Base-by-base conservation (phyloP, 106 monocot species). In the Acanthochlamys bracteata region DNA sequence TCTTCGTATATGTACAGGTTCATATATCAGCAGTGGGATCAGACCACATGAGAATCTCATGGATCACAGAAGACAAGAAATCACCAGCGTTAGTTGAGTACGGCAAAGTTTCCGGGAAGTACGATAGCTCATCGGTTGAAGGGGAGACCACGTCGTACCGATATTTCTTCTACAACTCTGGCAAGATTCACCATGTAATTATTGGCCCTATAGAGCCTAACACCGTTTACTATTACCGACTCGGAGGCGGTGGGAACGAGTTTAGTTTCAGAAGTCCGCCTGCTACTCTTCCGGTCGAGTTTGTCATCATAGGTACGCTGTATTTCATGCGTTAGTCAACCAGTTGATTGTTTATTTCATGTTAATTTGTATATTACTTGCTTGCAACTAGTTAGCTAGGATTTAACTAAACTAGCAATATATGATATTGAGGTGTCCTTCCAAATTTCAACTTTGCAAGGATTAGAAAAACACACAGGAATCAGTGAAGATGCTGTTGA, bases 191-290 rank as follows among this genome's bases (percentile, higher is more conserved):
- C 73, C 74, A 83, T 47, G 89, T 86, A 42, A 74, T 55, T 62
- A 74, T 93, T 41, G 93, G 93, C 0, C 89, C 93, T 0, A 45
- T 93, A 40, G 60, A 72, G 9, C 78, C 89, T 13, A 56, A 75
- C 66, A 83, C 78, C 0, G 60, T 77, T 8, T 93, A 93, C 66
- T 86, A 81, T 78, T 89, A 89, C 56, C 82, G 89, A 3, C 85
- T 89, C 60, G 74, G 87, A 12, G 63, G 65, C 17, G 43, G 63
- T 22, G 89, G 49, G 39, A 66, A 74, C 0, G 80, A 83, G 65
- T 80, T 75, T 73, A 81, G 54, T 47, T 83, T 93, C 75, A 89
- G 81, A 63, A 93, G 89, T 23, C 71, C 89, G 0, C 93, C 93
- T 12, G 61, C 75, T 14, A 14, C 66, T 41, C 83, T 89, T 6